Evolutionary conservation across 2,329 filamentous ascomycete genomes (phyloP), one percentile per base, ranked within the genome.

Genomic region (Orbilia oligospora): DNA sequence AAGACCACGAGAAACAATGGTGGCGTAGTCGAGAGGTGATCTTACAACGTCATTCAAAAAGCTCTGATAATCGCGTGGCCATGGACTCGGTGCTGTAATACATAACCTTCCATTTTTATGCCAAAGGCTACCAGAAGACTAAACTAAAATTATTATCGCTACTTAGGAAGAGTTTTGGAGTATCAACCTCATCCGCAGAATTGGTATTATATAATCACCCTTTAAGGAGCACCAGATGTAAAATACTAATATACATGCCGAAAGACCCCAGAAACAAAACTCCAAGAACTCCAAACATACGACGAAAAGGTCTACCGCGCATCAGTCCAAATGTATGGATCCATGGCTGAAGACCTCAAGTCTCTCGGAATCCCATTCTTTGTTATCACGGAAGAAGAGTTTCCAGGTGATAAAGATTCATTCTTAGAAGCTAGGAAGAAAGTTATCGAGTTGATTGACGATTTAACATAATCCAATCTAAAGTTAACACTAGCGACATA

Each of bases 1-100:
- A 68, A 8, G 81, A 81, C 6, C 80, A 81, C 49, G 81, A 81
- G 65, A 81, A 71, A 30, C 76, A 76, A 44, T 81, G 80, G 80
- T 81, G 80, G 80, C 53, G 49, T 8, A 71, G 70, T 16, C 30
- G 80, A 9, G 80, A 81, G 41, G 80, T 78, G 12, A 80, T 81
- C 30, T n/a, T 80, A 2, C 72, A 78, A 36, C 80, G 79, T 30
- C 80, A 81, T 33, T 77, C 33, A 30, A 76, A 46, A 58, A 81
- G 71, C 63, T 65, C 22, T 46, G 68, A n/a, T 58, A 80, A 71
- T 73, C 78, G 68, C 49, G 64, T 66, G 38, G 75, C 58, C 48
- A 81, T 71, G 63, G 76, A 63, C 56, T 81, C 80, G 65, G 71
- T 69, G 41, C 20, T 71, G 73, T 66, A n/a, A n/a, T n/a, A n/a